Conservation (phyloP, 768 basidiomycete species). For the Tulasnella sp. region DNA sequence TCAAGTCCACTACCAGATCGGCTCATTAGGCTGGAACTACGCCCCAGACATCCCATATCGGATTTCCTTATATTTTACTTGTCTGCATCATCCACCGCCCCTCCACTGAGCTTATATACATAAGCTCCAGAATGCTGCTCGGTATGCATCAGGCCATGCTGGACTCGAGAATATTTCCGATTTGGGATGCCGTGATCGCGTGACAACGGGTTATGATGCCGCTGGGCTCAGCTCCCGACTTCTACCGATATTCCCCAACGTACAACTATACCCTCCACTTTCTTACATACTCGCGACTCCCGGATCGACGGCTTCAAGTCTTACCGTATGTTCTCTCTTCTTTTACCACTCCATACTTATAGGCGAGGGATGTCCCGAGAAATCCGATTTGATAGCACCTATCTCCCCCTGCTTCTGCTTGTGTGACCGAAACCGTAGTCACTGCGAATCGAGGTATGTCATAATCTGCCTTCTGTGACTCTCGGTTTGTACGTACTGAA, state of each 20-base stretch:
- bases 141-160: too few species aligned
- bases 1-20: neutral
- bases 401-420: neutral
- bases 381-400: neutral
- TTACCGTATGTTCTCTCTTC: neutral
- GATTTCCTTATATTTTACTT: too few species aligned
- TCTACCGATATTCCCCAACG: neutral
- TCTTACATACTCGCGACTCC: neutral
- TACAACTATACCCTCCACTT: neutral
- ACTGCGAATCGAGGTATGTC: neutral
- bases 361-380: neutral
- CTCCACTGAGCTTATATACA: too few species aligned
- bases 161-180: too few species aligned
- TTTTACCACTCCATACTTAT: neutral
- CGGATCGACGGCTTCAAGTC: neutral
- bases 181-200: neutral
- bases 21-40: neutral
- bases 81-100: too few species aligned
- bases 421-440: neutral
- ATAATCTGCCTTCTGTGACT: neutral
- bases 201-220: neutral
- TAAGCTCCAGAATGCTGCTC: too few species aligned
- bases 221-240: neutral
- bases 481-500: neutral
- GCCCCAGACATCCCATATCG: too few species aligned